Evolutionary conservation across 1,284 basidiomycete genomes (phyloP).

Genomic region (Ceratobasidium sp.): DNA sequence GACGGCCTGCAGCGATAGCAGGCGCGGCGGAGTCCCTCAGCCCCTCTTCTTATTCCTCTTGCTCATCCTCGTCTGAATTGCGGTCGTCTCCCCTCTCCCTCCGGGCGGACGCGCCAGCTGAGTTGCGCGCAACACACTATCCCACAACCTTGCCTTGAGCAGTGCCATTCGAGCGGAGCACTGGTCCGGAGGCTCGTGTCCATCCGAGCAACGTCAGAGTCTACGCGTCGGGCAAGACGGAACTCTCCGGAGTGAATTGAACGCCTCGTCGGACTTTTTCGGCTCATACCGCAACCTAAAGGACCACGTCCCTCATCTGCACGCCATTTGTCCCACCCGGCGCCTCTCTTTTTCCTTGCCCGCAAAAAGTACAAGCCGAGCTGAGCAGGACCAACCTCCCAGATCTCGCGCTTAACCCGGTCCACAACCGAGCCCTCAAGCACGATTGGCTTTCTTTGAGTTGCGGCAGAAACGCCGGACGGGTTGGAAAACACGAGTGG

Average conservation of each 20-base stretch:
- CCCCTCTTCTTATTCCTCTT: constrained; percentile 33
- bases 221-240: constrained; percentile 33
- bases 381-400: constrained; percentile 75
- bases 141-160: constrained; percentile 73
- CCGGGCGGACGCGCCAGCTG: not conserved
- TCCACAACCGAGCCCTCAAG: constrained; percentile 61
- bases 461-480: constrained; percentile 51
- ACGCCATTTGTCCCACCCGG: constrained; percentile 64
- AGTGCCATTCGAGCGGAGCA: constrained; percentile 69
- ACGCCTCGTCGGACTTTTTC: constrained; percentile 59
- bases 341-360: constrained; percentile 53
- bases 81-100: constrained; percentile 4
- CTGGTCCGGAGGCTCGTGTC: constrained; percentile 52
- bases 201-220: constrained; percentile 46
- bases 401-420: constrained; percentile 79
- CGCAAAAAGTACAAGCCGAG: constrained; percentile 68
- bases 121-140: constrained; percentile 58
- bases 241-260: constrained; percentile 17
- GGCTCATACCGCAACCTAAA: constrained; percentile 76
- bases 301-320: constrained; percentile 69
- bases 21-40: constrained; percentile 50
- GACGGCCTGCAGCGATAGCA: constrained; percentile 66
- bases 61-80: constrained; percentile 29
- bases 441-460: constrained; percentile 1
- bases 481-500: constrained; percentile 71